These are phyloP conservation scores for Venustampulla echinocandica DNA, from an alignment of 495 filamentous ascomycete species.

Conservation along the genomic window DNA sequence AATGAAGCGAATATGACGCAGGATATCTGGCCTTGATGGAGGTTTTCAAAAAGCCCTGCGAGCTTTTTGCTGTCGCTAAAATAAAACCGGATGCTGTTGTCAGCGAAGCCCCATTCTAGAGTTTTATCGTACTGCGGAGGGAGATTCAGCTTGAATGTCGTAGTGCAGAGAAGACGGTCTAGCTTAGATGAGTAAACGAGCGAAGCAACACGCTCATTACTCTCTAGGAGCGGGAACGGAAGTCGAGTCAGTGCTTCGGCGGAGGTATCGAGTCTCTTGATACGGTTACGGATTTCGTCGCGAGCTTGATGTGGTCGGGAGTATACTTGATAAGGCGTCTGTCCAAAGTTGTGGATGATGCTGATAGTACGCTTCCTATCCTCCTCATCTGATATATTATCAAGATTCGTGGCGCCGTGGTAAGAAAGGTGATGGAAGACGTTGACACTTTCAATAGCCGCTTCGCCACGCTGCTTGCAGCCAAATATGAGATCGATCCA, in stretches of 20 bases:
- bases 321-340: slow-evolving; percentile 94
- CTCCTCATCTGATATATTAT: slow-evolving; percentile 78
- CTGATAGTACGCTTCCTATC: slow-evolving; percentile 78
- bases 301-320: slow-evolving; percentile 64
- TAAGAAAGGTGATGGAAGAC: slow-evolving; percentile 95
- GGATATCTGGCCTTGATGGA: slow-evolving; percentile 82
- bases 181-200: slow-evolving; percentile 70
- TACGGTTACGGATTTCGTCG: slow-evolving; percentile 54
- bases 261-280: slow-evolving; percentile 65
- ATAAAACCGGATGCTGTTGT: slow-evolving; percentile 87
- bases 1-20: slow-evolving; percentile 78
- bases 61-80: slow-evolving; percentile 43
- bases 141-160: slow-evolving; percentile 74
- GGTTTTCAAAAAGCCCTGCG: slow-evolving; percentile 82
- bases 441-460: slow-evolving; percentile 83
- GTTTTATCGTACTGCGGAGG: slow-evolving; percentile 83
- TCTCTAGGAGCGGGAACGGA: slow-evolving; percentile 77
- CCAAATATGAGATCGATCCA: slow-evolving; percentile 98
- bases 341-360: slow-evolving; percentile 97
- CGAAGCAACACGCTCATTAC: slow-evolving; percentile 67
- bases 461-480: slow-evolving; percentile 88
- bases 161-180: slow-evolving; percentile 78
- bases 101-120: slow-evolving; percentile 93
- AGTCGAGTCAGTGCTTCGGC: slow-evolving; percentile 70
- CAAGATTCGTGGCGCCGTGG: slow-evolving; percentile 84